These are phyloP conservation scores for Kodamaea ohmeri DNA, from an alignment of 1,139 yeast genomes.

Conservation along the genomic window DNA sequence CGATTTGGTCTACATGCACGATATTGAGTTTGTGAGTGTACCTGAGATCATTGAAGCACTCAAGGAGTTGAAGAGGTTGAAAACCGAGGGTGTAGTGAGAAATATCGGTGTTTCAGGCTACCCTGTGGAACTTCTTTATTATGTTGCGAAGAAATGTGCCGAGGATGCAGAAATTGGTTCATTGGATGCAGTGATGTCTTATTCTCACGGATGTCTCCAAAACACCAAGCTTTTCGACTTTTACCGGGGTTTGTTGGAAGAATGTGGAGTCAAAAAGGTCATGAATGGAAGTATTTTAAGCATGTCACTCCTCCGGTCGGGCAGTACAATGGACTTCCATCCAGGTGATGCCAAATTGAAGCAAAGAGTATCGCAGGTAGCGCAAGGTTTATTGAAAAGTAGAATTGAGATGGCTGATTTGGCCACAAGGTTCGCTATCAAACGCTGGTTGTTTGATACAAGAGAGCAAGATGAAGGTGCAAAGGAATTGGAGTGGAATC, in stretches of 20 bases:
- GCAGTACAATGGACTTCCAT: constrained; percentile 70
- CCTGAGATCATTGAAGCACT: constrained; percentile 61
- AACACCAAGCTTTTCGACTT: constrained; percentile 56
- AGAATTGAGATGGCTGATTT: constrained; percentile 72
- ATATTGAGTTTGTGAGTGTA: constrained; percentile 73
- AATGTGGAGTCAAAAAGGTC: constrained; percentile 56
- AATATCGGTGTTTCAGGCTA: constrained; percentile 85
- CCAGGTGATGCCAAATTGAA: constrained; percentile 71
- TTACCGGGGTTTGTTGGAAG: constrained; percentile 46
- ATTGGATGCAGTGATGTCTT: constrained; percentile 74
- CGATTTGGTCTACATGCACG: constrained; percentile 84
- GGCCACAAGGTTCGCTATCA: constrained; percentile 73
- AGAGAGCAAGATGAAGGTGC: constrained; percentile 3
- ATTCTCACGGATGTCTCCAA: constrained; percentile 81
- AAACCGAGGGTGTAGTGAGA: constrained; percentile 59
- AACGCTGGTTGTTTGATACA: constrained; percentile 49
- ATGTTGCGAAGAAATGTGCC: constrained; percentile 41
- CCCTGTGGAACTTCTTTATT: constrained; percentile 66
- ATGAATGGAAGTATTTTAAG: constrained; percentile 83
- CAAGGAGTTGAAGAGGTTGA: constrained; percentile 53
- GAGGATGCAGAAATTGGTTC: constrained; percentile 39
- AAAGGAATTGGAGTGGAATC: constrained; percentile 24
- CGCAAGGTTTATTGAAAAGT: constrained; percentile 35
- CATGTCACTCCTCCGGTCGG: constrained; percentile 79
- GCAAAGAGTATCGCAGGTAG: constrained; percentile 52